These are phyloP conservation scores for Colletotrichum sp. DNA, from an alignment of 2,329 filamentous ascomycete species.

Conservation along the genomic window DNA sequence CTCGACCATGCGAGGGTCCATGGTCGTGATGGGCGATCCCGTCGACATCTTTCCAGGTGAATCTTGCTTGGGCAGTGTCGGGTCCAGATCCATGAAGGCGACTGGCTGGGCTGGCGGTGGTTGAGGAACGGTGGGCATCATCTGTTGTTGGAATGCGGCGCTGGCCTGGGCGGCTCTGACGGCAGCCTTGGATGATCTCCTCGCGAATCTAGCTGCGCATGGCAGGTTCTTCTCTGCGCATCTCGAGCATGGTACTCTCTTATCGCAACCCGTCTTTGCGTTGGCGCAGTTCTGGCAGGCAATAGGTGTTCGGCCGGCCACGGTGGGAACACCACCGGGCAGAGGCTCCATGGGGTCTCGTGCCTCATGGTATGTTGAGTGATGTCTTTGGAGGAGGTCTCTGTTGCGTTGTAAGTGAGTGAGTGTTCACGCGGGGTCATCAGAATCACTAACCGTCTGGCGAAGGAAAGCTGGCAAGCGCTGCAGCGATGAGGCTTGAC, in stretches of 20 bases:
- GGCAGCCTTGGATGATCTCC: conserved; percentile 54
- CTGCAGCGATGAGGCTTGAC: conserved; percentile 58
- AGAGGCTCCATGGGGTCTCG: conserved; percentile 50
- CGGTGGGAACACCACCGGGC: conserved; percentile 45
- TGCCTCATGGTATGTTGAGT: conserved; percentile 56
- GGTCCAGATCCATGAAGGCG: conserved; percentile 41
- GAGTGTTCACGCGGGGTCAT: neutral
- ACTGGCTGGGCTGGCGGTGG: conserved; percentile 30
- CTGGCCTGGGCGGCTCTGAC: conserved; percentile 46
- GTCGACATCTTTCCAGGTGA: conserved; percentile 28
- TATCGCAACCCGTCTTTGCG: conserved; percentile 43
- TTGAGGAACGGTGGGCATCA: conserved; percentile 20
- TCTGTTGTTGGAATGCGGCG: conserved; percentile 33
- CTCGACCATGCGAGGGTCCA: conserved; percentile 36
- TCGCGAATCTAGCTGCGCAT: conserved; percentile 52
- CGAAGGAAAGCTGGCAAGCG: conserved; percentile 54
- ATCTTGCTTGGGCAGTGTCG: conserved; percentile 27
- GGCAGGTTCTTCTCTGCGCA: conserved; percentile 38
- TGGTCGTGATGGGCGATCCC: conserved; percentile 31
- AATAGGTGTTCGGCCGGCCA: conserved; percentile 41
- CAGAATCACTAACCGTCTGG: conserved; percentile 44
- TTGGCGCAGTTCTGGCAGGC: conserved; percentile 44
- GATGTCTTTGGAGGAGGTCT: conserved; percentile 56
- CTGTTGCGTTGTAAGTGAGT: conserved; percentile 33
- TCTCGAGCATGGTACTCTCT: conserved; percentile 40